phyloP scores from a whole-genome alignment of 164 flowering plant genomes.

The Umbilicus rupestris region DNA sequence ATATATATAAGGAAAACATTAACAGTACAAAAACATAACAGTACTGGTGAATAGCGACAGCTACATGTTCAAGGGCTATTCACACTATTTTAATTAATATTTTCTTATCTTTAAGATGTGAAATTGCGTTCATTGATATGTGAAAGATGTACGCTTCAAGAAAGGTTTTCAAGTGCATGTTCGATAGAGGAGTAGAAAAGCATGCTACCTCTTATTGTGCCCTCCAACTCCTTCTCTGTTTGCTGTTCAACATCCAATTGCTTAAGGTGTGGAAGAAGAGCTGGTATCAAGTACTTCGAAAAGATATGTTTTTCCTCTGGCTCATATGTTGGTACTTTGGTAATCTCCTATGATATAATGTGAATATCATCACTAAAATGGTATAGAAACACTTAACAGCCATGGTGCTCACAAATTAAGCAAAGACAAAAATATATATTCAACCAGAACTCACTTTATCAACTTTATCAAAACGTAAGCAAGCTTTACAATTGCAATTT shows the following conservation, averaged over 20 bases:
- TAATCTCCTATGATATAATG: neutral
- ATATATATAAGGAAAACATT: too few relatives aligned
- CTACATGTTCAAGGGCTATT: too few relatives aligned
- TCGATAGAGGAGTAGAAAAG: too few relatives aligned
- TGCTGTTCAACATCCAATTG: slow-evolving; percentile 28
- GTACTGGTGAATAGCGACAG: too few relatives aligned
- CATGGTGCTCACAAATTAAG: neutral
- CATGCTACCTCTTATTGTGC: slow-evolving; percentile 34
- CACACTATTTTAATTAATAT: too few relatives aligned
- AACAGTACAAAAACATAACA: too few relatives aligned
- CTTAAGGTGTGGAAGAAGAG: slow-evolving; percentile 36
- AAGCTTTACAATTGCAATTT: slow-evolving; percentile 11
- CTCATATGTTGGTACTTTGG: neutral
- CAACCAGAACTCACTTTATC: neutral
- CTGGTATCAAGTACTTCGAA: slow-evolving; percentile 22
- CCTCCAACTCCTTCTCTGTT: slow-evolving; percentile 39
- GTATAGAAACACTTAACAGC: neutral
- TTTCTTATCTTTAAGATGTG: too few relatives aligned
- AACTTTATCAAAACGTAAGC: slow-evolving; percentile 1
- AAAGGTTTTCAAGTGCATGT: too few relatives aligned
- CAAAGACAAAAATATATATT: neutral
- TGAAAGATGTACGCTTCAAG: too few relatives aligned
- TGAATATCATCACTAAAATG: neutral
- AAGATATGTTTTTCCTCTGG: slow-evolving; percentile 16
- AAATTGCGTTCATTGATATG: too few relatives aligned